Evolutionary conservation across 805 yeast genomes (phyloP).

Genomic region (Metschnikowia chrysomelidarum): DNA sequence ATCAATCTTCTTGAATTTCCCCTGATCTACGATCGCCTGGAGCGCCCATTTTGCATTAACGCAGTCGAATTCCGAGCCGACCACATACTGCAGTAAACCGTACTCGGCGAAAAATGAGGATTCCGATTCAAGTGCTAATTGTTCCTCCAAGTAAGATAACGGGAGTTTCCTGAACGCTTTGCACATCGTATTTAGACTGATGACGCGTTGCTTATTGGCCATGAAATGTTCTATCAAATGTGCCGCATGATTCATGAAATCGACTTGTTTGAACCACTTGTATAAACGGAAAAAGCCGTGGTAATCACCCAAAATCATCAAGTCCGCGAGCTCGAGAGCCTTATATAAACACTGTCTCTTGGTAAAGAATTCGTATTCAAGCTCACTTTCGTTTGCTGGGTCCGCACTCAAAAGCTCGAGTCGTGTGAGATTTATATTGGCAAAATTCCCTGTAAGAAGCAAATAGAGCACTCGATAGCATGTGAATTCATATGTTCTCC

Average conservation of each 20-base stretch:
- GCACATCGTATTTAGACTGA: slow-evolving; percentile 18
- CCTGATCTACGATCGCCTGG: slow-evolving; percentile 31
- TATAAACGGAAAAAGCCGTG: slow-evolving; percentile 37
- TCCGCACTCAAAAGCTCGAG: slow-evolving; percentile 13
- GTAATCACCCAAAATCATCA: slow-evolving; percentile 12
- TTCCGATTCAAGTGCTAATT: slow-evolving; percentile 9
- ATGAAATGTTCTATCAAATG: slow-evolving; percentile 16
- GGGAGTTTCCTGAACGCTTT: slow-evolving; percentile 19
- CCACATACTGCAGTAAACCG: slow-evolving; percentile 32
- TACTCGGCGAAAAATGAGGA: slow-evolving; percentile 20
- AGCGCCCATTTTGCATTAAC: slow-evolving; percentile 34
- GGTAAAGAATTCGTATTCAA: slow-evolving; percentile 3
- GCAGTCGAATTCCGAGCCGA: slow-evolving; percentile 30
- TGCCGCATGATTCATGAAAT: slow-evolving; percentile 12
- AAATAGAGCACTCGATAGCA: slow-evolving; percentile 73
- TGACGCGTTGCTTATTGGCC: slow-evolving; percentile 18
- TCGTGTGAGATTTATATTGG: slow-evolving; percentile 49
- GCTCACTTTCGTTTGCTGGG: background rate
- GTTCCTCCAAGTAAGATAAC: slow-evolving; percentile 3
- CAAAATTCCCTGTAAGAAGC: slow-evolving; percentile 65
- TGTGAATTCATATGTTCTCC: slow-evolving; percentile 51
- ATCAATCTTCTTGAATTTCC: slow-evolving; percentile 60
- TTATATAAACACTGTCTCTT: slow-evolving; percentile 10
- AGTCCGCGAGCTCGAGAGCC: slow-evolving; percentile 13
- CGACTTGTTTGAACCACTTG: slow-evolving; percentile 8